phyloP scores from a whole-genome alignment of 345 rosid species.

The Euphorbia pulcherrima region DNA sequence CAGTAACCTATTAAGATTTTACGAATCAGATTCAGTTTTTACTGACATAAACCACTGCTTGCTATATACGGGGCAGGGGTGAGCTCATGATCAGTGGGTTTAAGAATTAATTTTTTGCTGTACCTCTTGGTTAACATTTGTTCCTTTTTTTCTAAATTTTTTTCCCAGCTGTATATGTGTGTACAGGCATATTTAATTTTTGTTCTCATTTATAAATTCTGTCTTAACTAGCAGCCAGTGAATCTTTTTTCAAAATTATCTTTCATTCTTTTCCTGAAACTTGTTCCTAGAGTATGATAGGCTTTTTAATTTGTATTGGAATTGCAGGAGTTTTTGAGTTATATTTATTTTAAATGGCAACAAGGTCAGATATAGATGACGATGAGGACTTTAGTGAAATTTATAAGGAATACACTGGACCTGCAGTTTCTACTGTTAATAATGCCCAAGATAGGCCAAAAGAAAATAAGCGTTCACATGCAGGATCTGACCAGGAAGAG shows the following conservation, averaged over 20 bases:
- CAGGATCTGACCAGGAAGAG: slow-evolving; percentile 69
- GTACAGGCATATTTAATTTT: neutral
- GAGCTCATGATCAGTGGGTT: neutral
- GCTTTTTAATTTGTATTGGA: neutral
- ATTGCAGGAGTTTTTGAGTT: slow-evolving; percentile 9
- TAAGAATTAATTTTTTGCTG: neutral
- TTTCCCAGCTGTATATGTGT: neutral
- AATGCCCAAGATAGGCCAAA: slow-evolving; percentile 48
- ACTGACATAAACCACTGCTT: neutral
- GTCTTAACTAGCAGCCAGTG: neutral
- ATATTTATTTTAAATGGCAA: slow-evolving; percentile 48
- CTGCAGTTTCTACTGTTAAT: slow-evolving; percentile 38
- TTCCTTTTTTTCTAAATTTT: neutral
- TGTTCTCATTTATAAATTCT: neutral
- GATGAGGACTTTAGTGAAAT: slow-evolving; percentile 94
- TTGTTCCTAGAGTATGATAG: neutral
- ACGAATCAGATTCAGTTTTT: neutral
- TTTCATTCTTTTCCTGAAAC: neutral
- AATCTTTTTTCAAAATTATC: neutral
- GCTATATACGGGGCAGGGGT: neutral
- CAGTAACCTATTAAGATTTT: neutral
- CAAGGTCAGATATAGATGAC: slow-evolving; percentile 61
- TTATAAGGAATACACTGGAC: slow-evolving; percentile 97
- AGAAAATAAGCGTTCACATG: slow-evolving; percentile 48
- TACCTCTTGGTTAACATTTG: too few relatives aligned